Evolutionary conservation across 345 rosid genomes (phyloP).

Genomic region (Brassica incana): DNA sequence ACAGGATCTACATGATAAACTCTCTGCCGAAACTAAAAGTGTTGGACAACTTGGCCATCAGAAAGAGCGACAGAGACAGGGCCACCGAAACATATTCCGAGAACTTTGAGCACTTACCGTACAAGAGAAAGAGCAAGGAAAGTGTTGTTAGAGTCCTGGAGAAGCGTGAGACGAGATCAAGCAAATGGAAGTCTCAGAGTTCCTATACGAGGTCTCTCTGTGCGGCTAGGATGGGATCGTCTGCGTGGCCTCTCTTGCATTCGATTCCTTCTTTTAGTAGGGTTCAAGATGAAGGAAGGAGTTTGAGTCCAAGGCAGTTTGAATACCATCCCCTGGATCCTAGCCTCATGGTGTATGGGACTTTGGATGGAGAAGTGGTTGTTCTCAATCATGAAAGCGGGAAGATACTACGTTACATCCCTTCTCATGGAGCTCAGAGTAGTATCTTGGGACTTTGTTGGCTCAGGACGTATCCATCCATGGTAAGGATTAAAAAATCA

Average conservation of each 20-base stretch:
- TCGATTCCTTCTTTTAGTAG: slow-evolving; percentile 55
- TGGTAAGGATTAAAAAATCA: slow-evolving; percentile 45
- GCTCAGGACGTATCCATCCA: slow-evolving; percentile 81
- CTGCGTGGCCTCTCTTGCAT: slow-evolving; percentile 75
- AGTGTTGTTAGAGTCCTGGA: slow-evolving; percentile 64
- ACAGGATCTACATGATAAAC: slow-evolving; percentile 81
- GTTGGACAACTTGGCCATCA: slow-evolving; percentile 69
- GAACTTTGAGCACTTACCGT: slow-evolving; percentile 76
- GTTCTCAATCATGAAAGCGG: slow-evolving; percentile 85
- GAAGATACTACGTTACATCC: slow-evolving; percentile 68
- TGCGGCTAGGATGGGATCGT: slow-evolving; percentile 86
- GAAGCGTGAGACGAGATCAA: slow-evolving; percentile 72
- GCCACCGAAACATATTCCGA: slow-evolving; percentile 56
- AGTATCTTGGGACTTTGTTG: slow-evolving; percentile 94
- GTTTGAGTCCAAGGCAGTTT: slow-evolving; percentile 87
- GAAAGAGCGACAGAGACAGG: slow-evolving; percentile 66
- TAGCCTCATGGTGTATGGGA: slow-evolving; percentile 82
- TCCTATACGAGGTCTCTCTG: slow-evolving; percentile 74
- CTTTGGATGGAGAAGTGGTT: slow-evolving; percentile 91
- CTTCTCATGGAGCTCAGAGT: slow-evolving; percentile 72
- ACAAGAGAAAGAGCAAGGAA: slow-evolving; percentile 68
- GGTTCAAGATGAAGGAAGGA: slow-evolving; percentile 40
- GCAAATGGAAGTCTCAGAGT: slow-evolving; percentile 52
- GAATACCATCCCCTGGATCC: slow-evolving; percentile 87
- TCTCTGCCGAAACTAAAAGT: slow-evolving; percentile 73